These are phyloP conservation scores for Berkeleyomyces rouxiae DNA, from an alignment of 2,329 filamentous ascomycete genomes.

Conservation along the genomic window DNA sequence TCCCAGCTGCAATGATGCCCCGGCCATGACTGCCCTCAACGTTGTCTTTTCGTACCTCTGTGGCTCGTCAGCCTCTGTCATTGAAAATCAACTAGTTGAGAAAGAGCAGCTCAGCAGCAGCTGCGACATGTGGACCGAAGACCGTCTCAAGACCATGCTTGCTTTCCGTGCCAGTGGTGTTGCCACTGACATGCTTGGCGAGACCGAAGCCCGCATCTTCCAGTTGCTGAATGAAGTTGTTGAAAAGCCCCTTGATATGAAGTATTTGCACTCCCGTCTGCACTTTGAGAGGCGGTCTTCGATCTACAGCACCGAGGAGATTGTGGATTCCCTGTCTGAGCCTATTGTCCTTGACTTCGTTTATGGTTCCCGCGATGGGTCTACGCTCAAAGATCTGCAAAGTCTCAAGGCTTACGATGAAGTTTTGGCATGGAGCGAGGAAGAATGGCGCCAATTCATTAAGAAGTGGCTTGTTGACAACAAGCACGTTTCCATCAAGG, in stretches of 20 bases:
- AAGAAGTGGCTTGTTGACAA: conserved; percentile 74
- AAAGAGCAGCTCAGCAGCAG: conserved; percentile 82
- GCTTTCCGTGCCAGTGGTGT: conserved; percentile 78
- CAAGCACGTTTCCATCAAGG: conserved; percentile 73
- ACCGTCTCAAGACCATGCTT: conserved; percentile 65
- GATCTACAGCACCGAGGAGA: conserved; percentile 69
- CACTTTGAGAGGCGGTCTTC: conserved; percentile 63
- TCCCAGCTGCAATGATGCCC: conserved; percentile 56
- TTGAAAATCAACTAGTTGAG: conserved; percentile 87
- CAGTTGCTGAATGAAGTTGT: conserved; percentile 69
- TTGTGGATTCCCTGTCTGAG: conserved; percentile 63
- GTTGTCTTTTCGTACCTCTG: conserved; percentile 74
- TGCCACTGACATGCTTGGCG: conserved; percentile 64
- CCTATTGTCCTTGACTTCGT: conserved; percentile 85
- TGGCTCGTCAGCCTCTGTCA: conserved; percentile 78
- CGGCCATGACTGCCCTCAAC: conserved; percentile 56
- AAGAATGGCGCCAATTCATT: conserved; percentile 69
- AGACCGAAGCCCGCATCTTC: conserved; percentile 74
- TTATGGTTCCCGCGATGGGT: conserved; percentile 74
- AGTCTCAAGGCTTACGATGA: conserved; percentile 44
- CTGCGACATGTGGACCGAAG: conserved; percentile 63
- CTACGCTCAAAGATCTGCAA: conserved; percentile 46
- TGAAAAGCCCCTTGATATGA: conserved; percentile 69
- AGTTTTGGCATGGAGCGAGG: conserved; percentile 64
- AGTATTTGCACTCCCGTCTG: conserved; percentile 78